Evolutionary conservation across 2,329 filamentous ascomycete genomes (phyloP).

Genomic region (Passalora sequoiae): DNA sequence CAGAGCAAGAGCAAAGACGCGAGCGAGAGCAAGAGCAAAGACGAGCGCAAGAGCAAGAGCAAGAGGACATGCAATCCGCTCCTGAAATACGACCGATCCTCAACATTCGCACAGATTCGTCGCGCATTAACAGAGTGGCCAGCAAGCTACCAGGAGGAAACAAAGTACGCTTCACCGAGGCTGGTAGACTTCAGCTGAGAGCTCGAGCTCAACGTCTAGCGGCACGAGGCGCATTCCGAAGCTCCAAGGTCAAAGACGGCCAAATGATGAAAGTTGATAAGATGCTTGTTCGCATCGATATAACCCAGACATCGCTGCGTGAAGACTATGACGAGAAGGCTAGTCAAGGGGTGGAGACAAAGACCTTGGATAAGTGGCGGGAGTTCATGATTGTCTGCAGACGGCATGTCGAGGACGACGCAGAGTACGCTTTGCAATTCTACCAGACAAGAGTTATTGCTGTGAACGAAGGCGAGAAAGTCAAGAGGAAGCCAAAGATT

Average conservation of each 20-base stretch:
- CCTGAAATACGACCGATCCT: slow-evolving; percentile 11
- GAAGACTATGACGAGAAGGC: slow-evolving; percentile 61
- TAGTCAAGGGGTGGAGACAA: slow-evolving; percentile 55
- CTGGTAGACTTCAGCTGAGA: slow-evolving; percentile 29
- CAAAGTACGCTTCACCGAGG: slow-evolving; percentile 30
- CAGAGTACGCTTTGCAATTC: slow-evolving; percentile 35
- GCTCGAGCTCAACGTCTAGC: slow-evolving; percentile 30
- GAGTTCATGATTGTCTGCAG: slow-evolving; percentile 61
- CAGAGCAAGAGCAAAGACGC: no score
- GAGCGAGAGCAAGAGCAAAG: no score
- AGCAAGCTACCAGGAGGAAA: slow-evolving; percentile 16
- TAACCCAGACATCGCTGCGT: slow-evolving; percentile 45
- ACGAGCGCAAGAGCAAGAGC: no score
- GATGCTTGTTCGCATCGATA: slow-evolving; percentile 61
- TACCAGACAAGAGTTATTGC: slow-evolving; percentile 51
- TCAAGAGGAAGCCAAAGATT: slow-evolving; percentile 52
- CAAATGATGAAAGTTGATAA: slow-evolving; percentile 63
- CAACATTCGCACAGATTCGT: slow-evolving; percentile 9
- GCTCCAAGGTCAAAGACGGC: slow-evolving; percentile 46
- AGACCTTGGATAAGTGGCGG: slow-evolving; percentile 59
- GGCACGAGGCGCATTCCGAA: slow-evolving; percentile 24
- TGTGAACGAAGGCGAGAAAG: slow-evolving; percentile 43
- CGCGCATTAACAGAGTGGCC: slow-evolving; percentile 15
- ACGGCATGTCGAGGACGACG: slow-evolving; percentile 50
- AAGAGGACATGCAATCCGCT: no score